Conservation (phyloP, 345 rosid genomes). For the Viola odorata region DNA sequence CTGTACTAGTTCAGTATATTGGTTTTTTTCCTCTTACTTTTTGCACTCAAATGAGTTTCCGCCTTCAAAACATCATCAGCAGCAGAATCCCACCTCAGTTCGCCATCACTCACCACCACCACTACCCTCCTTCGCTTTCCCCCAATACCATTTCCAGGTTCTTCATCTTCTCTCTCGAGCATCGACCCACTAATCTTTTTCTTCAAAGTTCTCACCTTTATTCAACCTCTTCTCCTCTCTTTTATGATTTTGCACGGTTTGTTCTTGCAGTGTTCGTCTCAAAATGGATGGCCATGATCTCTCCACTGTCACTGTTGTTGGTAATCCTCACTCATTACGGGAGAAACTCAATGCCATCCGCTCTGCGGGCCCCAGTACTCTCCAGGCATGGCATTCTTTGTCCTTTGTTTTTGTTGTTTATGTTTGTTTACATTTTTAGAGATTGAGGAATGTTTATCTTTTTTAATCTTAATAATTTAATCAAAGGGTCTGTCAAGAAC, state of each 20-base stretch:
- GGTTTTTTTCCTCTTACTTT: not conserved
- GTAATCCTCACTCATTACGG: conserved; percentile 36
- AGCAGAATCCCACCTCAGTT: too few relatives aligned
- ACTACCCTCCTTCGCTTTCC: not conserved
- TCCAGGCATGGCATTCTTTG: conserved; percentile 72
- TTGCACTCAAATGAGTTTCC: conserved; percentile 4
- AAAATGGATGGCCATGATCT: conserved; percentile 17
- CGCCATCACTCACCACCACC: not conserved
- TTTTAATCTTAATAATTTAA: too few relatives aligned
- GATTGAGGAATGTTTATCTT: not conserved
- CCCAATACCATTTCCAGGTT: not conserved
- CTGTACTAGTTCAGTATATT: not conserved
- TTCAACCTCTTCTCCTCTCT: not conserved
- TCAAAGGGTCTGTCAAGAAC: not conserved
- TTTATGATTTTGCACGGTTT: not conserved
- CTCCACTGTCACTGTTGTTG: conserved; percentile 31
- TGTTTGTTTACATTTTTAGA: not conserved
- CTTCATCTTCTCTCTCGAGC: not conserved
- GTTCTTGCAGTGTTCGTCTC: not conserved
- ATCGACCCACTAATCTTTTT: too few relatives aligned
- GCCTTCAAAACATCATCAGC: not conserved
- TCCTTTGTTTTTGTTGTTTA: not conserved
- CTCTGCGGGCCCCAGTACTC: conserved; percentile 59
- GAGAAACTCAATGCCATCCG: conserved; percentile 51
- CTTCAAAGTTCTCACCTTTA: too few relatives aligned